Evolutionary conservation across 192 early-diverging fungal species (phyloP).

Genomic region (Backusella sp.): DNA sequence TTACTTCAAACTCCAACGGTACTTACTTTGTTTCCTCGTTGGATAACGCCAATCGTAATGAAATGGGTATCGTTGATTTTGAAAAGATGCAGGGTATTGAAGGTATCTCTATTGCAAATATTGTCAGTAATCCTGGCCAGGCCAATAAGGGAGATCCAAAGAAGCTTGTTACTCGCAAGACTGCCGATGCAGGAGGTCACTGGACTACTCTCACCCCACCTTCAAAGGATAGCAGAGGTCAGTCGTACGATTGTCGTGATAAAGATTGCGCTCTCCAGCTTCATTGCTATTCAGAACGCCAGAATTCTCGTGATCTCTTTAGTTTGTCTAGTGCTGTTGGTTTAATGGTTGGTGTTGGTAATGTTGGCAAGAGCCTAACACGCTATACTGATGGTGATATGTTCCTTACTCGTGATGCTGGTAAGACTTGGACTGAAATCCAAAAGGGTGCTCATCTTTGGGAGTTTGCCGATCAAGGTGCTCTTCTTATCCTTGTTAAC

Average conservation of each 20-base stretch:
- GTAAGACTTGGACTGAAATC: slow-evolving; percentile 80
- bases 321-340: slow-evolving; percentile 80
- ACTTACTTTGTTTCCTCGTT: slow-evolving; percentile 74
- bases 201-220: slow-evolving; percentile 64
- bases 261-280: slow-evolving; percentile 72
- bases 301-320: slow-evolving; percentile 74
- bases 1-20: slow-evolving; percentile 89
- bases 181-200: slow-evolving; percentile 79
- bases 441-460: slow-evolving; percentile 85
- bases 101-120: slow-evolving; percentile 83
- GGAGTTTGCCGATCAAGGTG: slow-evolving; percentile 94
- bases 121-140: slow-evolving; percentile 65
- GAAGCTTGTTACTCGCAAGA: slow-evolving; percentile 63
- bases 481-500: slow-evolving; percentile 79
- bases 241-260: slow-evolving; percentile 26
- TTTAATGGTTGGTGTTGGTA: slow-evolving; percentile 90
- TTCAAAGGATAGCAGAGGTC: slow-evolving; percentile 36
- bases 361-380: slow-evolving; percentile 71
- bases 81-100: slow-evolving; percentile 87
- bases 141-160: slow-evolving; percentile 57
- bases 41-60: slow-evolving; percentile 72
- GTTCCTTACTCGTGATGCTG: slow-evolving; percentile 88
- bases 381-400: slow-evolving; percentile 73
- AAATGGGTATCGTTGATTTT: slow-evolving; percentile 84
- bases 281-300: slow-evolving; percentile 86